Evolutionary conservation across 148 eudicot species (phyloP).

Genomic region (Agrostemma githago): DNA sequence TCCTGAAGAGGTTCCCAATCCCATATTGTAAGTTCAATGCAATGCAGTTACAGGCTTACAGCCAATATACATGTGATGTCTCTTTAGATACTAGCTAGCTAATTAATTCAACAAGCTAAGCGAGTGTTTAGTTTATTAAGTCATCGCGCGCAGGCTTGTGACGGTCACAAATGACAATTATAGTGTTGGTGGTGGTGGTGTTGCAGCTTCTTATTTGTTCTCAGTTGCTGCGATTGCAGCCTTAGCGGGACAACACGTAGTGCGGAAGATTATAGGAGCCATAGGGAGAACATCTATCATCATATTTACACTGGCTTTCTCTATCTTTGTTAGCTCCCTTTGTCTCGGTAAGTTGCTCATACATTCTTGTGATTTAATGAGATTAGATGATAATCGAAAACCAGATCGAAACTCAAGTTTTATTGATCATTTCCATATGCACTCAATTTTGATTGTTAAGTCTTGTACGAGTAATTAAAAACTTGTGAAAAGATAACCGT

Average conservation of each 20-base stretch:
- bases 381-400: too few relatives aligned
- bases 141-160: too few relatives aligned
- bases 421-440: too few relatives aligned
- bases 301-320: constrained; percentile 28
- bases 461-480: too few relatives aligned
- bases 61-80: not conserved
- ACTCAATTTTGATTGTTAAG: too few relatives aligned
- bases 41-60: not conserved
- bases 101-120: too few relatives aligned
- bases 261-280: constrained; percentile 19
- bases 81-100: too few relatives aligned
- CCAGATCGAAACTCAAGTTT: too few relatives aligned
- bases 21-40: constrained; percentile 20
- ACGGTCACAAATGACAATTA: too few relatives aligned
- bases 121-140: too few relatives aligned
- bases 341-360: constrained; percentile 23
- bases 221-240: constrained; percentile 30
- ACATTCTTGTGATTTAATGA: not conserved
- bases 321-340: constrained; percentile 28
- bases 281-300: constrained; percentile 38
- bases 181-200: too few relatives aligned
- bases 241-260: constrained; percentile 30
- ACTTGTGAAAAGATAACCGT: too few relatives aligned
- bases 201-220: constrained; percentile 27
- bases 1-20: constrained; percentile 32